A percentile compares a stretch with the other conserved stretches of the same genome.
Evolutionary conservation across 495 filamentous ascomycete species (phyloP).

Genomic region (Astrocystis sublimbata): DNA sequence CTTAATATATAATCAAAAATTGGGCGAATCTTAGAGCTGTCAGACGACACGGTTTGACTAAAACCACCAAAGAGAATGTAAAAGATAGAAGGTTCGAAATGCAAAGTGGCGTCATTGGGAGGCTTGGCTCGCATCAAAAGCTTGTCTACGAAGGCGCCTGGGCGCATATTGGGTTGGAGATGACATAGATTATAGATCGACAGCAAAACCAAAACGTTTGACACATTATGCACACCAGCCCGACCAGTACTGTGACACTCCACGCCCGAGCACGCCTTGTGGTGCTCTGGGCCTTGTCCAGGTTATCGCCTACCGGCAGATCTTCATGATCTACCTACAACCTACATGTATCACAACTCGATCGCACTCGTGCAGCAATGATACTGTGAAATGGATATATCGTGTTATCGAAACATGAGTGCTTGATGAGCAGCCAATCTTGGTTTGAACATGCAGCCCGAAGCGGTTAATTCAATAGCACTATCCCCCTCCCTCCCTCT

Average conservation of each 20-base stretch:
- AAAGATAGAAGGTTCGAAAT: background rate
- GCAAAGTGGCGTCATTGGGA: background rate
- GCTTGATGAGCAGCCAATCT: constrained; percentile 8
- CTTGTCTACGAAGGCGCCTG: background rate
- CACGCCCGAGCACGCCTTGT: too few relatives aligned
- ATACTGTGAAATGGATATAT: background rate
- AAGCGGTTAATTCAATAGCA: too few relatives aligned
- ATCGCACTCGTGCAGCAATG: background rate
- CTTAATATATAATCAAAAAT: background rate
- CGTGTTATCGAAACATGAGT: background rate
- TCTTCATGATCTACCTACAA: constrained; percentile 12
- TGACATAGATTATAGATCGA: background rate
- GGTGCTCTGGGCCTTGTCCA: too few relatives aligned
- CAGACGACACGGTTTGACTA: background rate
- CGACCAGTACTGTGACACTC: too few relatives aligned
- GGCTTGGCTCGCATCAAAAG: constrained; percentile 3
- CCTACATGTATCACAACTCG: too few relatives aligned
- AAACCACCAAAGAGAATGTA: background rate
- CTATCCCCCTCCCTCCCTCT: background rate
- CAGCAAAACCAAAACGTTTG: constrained; percentile 7
- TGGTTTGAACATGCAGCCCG: constrained; percentile 14
- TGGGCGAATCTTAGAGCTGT: background rate
- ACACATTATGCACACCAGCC: constrained; percentile 10
- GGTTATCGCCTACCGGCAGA: background rate
- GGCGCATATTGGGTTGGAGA: background rate